Conservation (phyloP, 768 basidiomycete genomes). For the Leccinum imitatum region DNA sequence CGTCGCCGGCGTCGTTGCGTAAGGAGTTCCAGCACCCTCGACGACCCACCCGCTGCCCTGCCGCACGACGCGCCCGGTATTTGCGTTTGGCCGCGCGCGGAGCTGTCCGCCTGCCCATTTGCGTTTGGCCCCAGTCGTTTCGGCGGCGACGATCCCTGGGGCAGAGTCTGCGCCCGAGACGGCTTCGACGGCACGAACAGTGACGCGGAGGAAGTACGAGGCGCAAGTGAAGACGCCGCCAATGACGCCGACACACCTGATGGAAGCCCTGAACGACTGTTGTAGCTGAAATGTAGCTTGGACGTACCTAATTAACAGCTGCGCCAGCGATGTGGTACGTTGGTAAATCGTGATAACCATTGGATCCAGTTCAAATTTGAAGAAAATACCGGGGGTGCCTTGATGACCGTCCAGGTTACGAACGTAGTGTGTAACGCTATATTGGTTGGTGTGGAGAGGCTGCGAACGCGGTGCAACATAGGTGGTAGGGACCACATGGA, state of each 20-base stretch:
- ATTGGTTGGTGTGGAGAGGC: constrained; percentile 78
- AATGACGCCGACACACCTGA: constrained; percentile 85
- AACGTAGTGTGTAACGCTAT: constrained; percentile 92
- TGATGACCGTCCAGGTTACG: constrained; percentile 69
- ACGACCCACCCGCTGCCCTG: constrained; percentile 62
- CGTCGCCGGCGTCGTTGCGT: constrained; percentile 36
- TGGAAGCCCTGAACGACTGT: not conserved
- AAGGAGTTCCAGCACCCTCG: constrained; percentile 45
- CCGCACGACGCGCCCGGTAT: constrained; percentile 43
- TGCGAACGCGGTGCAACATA: constrained; percentile 73
- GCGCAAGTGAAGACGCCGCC: constrained; percentile 89
- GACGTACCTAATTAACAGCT: constrained; percentile 72
- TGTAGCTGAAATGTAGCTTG: not conserved
- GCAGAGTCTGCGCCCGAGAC: constrained; percentile 54
- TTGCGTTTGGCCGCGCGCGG: constrained; percentile 47
- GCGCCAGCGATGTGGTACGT: constrained; percentile 77
- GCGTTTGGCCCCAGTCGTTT: constrained; percentile 58
- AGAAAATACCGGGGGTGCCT: constrained; percentile 93
- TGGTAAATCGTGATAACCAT: constrained; percentile 83
- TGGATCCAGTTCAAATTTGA: constrained; percentile 97
- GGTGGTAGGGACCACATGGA: constrained; percentile 93
- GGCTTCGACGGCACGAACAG: constrained; percentile 61
- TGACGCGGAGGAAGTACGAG: constrained; percentile 70
- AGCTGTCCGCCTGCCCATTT: constrained; percentile 72
- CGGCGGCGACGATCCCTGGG: constrained; percentile 61